These are phyloP conservation scores for Phytophthora citrophthora DNA, from an alignment of 352 stramenopile species.

Conservation along the genomic window DNA sequence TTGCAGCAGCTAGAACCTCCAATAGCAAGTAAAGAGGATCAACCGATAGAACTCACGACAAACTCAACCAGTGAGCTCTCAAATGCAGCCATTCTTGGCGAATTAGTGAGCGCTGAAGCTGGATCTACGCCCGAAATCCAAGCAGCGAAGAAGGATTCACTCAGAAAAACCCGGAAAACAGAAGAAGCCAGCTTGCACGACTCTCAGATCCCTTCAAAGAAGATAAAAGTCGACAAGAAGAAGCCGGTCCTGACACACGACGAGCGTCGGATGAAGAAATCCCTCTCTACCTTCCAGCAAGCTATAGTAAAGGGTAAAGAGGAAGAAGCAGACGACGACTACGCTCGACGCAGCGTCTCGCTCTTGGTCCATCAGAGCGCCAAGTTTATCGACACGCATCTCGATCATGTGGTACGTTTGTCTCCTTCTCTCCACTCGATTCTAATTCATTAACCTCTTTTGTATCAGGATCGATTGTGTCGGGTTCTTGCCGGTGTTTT, in stretches of 20 bases:
- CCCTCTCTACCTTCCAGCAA: slow-evolving; percentile 37
- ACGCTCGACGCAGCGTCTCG: slow-evolving; percentile 42
- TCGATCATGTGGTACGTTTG: slow-evolving; percentile 39
- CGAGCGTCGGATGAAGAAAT: slow-evolving; percentile 26
- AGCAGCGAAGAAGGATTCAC: not conserved
- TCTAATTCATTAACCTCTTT: slow-evolving; percentile 1
- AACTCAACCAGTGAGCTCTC: not conserved
- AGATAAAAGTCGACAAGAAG: slow-evolving; percentile 17
- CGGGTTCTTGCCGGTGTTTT: slow-evolving; percentile 25
- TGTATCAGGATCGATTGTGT: slow-evolving; percentile 31
- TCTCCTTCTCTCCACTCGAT: not conserved
- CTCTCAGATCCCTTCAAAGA: slow-evolving; percentile 15
- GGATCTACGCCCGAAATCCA: too few relatives aligned
- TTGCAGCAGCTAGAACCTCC: not conserved
- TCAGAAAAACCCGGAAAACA: slow-evolving; percentile 13
- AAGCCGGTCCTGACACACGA: slow-evolving; percentile 19
- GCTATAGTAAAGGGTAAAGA: slow-evolving; percentile 25
- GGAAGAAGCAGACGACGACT: slow-evolving; percentile 37
- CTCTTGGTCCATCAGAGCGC: slow-evolving; percentile 40
- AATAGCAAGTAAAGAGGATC: not conserved
- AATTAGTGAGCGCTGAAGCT: not conserved
- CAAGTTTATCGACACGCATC: slow-evolving; percentile 26
- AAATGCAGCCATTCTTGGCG: not conserved
- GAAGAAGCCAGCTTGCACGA: slow-evolving; percentile 21
- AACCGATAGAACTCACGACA: not conserved